Conservation (phyloP, 2,329 filamentous ascomycete genomes). For the Colletotrichum tropicicola region DNA sequence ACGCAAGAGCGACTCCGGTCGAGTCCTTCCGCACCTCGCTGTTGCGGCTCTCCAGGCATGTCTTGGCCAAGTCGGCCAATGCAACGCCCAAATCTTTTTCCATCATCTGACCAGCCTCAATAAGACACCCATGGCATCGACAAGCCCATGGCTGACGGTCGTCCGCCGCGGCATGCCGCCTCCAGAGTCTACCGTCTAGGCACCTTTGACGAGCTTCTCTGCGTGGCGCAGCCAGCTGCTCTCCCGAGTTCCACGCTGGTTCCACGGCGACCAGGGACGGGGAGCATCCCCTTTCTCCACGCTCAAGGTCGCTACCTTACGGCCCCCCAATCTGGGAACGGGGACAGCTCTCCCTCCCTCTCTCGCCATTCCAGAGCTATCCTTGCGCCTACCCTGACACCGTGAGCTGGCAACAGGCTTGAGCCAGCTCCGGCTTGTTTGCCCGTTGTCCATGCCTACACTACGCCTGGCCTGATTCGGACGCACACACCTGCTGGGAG, state of each 20-base stretch:
- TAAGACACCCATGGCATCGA: constrained; percentile 16
- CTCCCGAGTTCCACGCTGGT: background rate
- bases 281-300: constrained; percentile 18
- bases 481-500: no score
- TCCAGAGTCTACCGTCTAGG: background rate
- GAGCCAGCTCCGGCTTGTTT: background rate
- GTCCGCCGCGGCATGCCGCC: no score
- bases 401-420: background rate
- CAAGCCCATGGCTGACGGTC: background rate
- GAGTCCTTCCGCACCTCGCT: no score
- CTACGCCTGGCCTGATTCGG: no score
- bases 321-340: background rate
- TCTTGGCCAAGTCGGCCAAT: constrained; percentile 8
- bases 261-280: constrained; percentile 10
- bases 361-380: background rate
- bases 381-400: background rate
- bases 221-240: constrained; percentile 13
- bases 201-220: background rate
- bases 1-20: no score
- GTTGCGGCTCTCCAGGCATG: constrained; percentile 2
- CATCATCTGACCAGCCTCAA: constrained; percentile 20
- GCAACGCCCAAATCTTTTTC: background rate
- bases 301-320: background rate
- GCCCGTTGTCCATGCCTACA: no score
- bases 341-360: constrained; percentile 1